Evolutionary conservation across 352 stramenopile genomes (phyloP).

Genomic region (Phytophthora sp.): DNA sequence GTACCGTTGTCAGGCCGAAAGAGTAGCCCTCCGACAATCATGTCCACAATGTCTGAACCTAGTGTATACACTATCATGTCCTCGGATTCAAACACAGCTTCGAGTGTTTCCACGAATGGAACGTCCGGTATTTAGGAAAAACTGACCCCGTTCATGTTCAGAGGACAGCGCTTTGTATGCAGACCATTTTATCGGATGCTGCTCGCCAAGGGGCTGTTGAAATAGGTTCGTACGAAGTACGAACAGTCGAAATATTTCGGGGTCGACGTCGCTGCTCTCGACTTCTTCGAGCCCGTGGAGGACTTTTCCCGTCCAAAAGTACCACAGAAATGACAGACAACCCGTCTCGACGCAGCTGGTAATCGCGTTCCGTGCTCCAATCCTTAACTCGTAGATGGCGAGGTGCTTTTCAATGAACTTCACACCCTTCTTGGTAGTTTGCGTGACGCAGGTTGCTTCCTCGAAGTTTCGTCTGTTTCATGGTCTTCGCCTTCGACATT

Average conservation of each 20-base stretch:
- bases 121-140: not conserved
- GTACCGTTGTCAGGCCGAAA: not conserved
- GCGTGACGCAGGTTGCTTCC: not conserved
- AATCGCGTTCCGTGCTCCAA: not conserved
- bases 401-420: slow-evolving; percentile 1
- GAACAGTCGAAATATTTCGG: slow-evolving; percentile 5
- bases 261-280: not conserved
- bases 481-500: not conserved
- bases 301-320: not conserved
- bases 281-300: not conserved
- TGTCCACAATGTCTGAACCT: not conserved
- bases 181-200: not conserved
- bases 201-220: not conserved
- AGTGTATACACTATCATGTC: not conserved
- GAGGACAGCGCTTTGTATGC: not conserved
- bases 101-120: not conserved
- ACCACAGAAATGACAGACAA: slow-evolving; percentile 7
- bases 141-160: not conserved
- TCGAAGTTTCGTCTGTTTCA: not conserved
- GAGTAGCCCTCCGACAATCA: not conserved
- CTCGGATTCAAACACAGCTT: not conserved
- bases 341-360: slow-evolving; percentile 1
- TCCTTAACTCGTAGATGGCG: not conserved
- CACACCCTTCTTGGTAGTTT: not conserved
- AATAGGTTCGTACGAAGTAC: slow-evolving; percentile 4